Percentiles rank a stretch among this genome's conserved stretches.
These are phyloP conservation scores for Fonsecaea nubica DNA, from an alignment of 2,329 filamentous ascomycete genomes.

Conservation along the genomic window DNA sequence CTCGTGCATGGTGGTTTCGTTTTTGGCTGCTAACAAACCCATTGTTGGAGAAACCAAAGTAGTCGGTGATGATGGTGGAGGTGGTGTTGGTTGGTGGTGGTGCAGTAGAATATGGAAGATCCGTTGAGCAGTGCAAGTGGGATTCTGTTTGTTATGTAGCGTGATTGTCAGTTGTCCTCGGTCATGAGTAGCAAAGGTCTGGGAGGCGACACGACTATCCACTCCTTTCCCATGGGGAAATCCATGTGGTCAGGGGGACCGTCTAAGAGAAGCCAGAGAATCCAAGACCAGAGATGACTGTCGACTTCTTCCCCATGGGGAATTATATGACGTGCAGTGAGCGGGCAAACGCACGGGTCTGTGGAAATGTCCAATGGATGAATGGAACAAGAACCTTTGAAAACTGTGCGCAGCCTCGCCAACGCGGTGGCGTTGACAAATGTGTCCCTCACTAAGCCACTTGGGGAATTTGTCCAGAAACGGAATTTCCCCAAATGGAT, in stretches of 20 bases:
- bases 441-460: conserved; percentile 7
- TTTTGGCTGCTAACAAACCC: neutral
- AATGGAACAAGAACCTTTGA: neutral
- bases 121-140: neutral
- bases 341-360: neutral
- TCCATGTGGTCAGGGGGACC: neutral
- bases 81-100: no score
- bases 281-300: neutral
- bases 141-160: neutral
- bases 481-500: conserved; percentile 12
- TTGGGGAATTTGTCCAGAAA: conserved; percentile 22
- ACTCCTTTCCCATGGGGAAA: conserved; percentile 8
- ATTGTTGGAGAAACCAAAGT: neutral
- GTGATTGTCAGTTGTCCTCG: neutral
- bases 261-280: no score
- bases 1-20: neutral
- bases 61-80: neutral
- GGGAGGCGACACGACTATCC: neutral
- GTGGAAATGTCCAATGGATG: neutral
- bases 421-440: neutral
- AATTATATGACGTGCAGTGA: neutral
- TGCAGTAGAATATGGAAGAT: neutral
- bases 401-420: neutral
- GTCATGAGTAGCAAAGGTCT: neutral
- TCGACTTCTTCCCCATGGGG: conserved; percentile 4